Evolutionary conservation across 2,329 filamentous ascomycete species (phyloP).

Genomic region (Elsinoe batatas): DNA sequence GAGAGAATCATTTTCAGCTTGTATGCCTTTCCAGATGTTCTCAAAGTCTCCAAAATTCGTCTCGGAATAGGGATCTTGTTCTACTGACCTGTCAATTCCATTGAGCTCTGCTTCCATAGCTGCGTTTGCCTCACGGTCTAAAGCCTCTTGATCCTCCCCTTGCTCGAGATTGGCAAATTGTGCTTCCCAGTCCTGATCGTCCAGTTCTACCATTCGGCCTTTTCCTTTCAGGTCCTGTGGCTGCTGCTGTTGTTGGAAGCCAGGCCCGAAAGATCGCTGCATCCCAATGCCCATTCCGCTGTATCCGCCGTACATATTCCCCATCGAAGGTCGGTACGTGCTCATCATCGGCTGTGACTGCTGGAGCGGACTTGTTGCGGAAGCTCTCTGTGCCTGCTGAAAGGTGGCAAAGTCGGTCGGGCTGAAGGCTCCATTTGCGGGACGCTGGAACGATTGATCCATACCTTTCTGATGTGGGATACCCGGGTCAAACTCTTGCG

Average conservation of each 20-base stretch:
- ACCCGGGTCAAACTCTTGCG: constrained; percentile 53
- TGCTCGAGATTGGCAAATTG: constrained; percentile 86
- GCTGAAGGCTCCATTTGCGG: constrained; percentile 49
- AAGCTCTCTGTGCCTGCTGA: constrained; percentile 45
- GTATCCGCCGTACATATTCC: constrained; percentile 39
- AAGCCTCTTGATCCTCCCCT: constrained; percentile 47
- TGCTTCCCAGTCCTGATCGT: constrained; percentile 90
- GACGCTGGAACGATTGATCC: constrained; percentile 59
- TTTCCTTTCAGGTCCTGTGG: constrained; percentile 71
- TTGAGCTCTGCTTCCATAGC: constrained; percentile 81
- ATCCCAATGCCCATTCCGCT: constrained; percentile 49
- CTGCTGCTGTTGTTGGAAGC: constrained; percentile 32
- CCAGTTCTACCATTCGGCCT: constrained; percentile 72
- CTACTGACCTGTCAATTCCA: constrained; percentile 73
- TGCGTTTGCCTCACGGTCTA: constrained; percentile 55
- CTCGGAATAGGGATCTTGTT: constrained; percentile 43
- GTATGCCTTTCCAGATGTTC: constrained; percentile 74
- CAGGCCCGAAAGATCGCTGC: constrained; percentile 26
- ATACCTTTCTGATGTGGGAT: constrained; percentile 48
- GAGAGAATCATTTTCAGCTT: constrained; percentile 61
- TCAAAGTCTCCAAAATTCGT: constrained; percentile 81
- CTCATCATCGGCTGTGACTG: constrained; percentile 31
- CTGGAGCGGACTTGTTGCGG: constrained; percentile 13
- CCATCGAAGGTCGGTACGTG: constrained; percentile 52
- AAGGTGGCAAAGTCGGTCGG: constrained; percentile 83